Evolutionary conservation across 805 yeast species (phyloP), one percentile per base, ranked within the genome.

Genomic region (Pichia nakasei): DNA sequence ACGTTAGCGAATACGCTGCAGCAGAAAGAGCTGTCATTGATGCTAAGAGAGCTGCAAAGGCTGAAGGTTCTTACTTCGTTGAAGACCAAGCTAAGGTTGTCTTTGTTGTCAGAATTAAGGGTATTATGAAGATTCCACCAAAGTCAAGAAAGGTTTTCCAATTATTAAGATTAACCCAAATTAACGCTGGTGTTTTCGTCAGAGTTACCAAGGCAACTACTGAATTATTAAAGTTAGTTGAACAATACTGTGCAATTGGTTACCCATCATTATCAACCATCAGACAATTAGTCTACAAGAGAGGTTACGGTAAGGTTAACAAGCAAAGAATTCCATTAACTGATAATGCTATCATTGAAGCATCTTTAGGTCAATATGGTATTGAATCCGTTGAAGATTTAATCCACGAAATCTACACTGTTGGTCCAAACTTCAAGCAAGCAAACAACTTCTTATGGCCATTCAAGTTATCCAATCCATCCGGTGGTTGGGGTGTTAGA

Each of bases 61-160:
- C 91, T 70, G 73, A 80, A 66, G 95, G 94, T 71, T 81, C 93
- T 65, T 85, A 82, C 87, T 89, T 81, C 78, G 94, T 87, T 63
- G 87, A 81, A 66, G 96, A 95, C 71, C 91, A 89, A 80, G 80
- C 82, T 66, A 88, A 86, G 75, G 83, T 89, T 66, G 95, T 86
- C 58, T 87, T 89, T 71, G 95, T 89, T 66, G 80, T 89, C 72
- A 87, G 97, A 84, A 89, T 89, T 82, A 89, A 89, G 91, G 97
- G 97, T 89, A 86, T 89, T 72, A 85, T 78, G 89, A 89, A 88
- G 84, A 87, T 89, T 64, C 85, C 96, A 67, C 96, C 97, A 67
- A 89, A 89, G 84, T 96, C 96, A 81, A 88, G 96, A 85, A 89
- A 89, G 85, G 95, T 89, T 64, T 72, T 87, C 71, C 96, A 84